Base-by-base conservation (phyloP, 768 basidiomycete species). In the Phanerochaete sordida region DNA sequence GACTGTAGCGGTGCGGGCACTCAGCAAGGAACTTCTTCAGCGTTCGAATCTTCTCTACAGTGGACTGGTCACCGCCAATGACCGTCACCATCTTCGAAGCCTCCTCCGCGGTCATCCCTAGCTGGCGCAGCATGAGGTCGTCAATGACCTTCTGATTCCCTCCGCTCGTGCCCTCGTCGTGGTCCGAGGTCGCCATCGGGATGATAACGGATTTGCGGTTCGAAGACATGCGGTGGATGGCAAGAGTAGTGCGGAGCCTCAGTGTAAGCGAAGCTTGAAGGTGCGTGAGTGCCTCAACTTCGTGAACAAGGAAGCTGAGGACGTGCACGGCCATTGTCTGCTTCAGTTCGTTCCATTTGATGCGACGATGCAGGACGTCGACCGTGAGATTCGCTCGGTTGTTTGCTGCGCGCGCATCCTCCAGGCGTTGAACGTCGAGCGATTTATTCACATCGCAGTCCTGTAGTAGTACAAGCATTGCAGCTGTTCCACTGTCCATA, bases 401-500 rank as follows among this genome's bases (percentile, higher is more conserved):
- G 21, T 28, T 21, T 27, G 12, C 15, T 2, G 48, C 48, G 5
- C 37, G 49, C 11, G 49, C 58, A 12, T 52, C 6, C n/a, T 30
- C 12, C 3, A 60, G 30, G 5, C 26, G 9, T 12, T 53, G 5
- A 27, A 52, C 6, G 16, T 59, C 47, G 23, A 59, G 52, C 21
- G 58, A 52, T 21, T 30, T 33, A 11, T 52, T 37, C 7, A 35
- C 7, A 44, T 60, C 57, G 37, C 60, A 49, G 24, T 64, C 61
- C 35, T 65, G 57, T 19, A 69, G 63, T 31, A 50, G 45, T 26
- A 68, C 44, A 13, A 63, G 44, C 19, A 65, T 67, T 5, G 68
- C 62, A 11, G 67, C 67, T 8, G 67, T 69, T 21, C 68, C 67
- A 33, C 59, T 67, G 15, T 67, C 56, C 52, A 67, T 62, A 16